Percentiles rank a stretch among this genome's conserved stretches.
These are phyloP conservation scores for Plasmodium berghei DNA, from an alignment of 169 alveolate genomes.

Conservation along the genomic window DNA sequence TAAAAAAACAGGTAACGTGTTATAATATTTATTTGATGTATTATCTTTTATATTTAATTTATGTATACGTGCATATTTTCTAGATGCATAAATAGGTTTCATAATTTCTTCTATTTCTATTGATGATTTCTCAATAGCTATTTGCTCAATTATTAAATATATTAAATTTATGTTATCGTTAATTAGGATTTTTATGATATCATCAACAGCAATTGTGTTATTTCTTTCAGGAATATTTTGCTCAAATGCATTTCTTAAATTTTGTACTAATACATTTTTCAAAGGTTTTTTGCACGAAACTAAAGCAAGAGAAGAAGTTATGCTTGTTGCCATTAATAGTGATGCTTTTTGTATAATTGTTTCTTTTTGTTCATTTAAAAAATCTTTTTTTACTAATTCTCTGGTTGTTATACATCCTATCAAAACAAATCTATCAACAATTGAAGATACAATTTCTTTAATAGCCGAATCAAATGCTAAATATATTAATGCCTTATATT, in stretches of 20 bases:
- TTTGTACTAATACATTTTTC: conserved; percentile 83
- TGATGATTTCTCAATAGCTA: conserved; percentile 82
- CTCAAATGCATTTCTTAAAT: conserved; percentile 38
- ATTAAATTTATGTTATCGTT: conserved; percentile 85
- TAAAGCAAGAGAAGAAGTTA: conserved; percentile 94
- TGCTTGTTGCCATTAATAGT: conserved; percentile 89
- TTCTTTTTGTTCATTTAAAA: conserved; percentile 93
- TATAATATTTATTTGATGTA: conserved; percentile 57
- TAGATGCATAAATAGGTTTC: conserved; percentile 72
- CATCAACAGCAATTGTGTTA: conserved; percentile 78
- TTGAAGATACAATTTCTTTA: conserved; percentile 55
- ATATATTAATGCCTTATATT: conserved; percentile 34
- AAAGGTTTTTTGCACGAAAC: conserved; percentile 93
- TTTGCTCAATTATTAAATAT: conserved; percentile 85
- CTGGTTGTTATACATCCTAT: conserved; percentile 95
- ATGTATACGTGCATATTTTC: conserved; percentile 73
- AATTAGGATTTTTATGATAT: conserved; percentile 78
- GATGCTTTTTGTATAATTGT: conserved; percentile 91
- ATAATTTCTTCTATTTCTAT: conserved; percentile 80
- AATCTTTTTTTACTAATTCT: conserved; percentile 95
- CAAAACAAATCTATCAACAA: conserved; percentile 89
- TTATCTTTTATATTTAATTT: conserved; percentile 68
- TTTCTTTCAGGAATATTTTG: conserved; percentile 38
- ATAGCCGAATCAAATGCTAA: conserved; percentile 65
- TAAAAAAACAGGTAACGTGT: conserved; percentile 59